Conservation (phyloP, 306 rosid genomes). For the Quercus cerris region DNA sequence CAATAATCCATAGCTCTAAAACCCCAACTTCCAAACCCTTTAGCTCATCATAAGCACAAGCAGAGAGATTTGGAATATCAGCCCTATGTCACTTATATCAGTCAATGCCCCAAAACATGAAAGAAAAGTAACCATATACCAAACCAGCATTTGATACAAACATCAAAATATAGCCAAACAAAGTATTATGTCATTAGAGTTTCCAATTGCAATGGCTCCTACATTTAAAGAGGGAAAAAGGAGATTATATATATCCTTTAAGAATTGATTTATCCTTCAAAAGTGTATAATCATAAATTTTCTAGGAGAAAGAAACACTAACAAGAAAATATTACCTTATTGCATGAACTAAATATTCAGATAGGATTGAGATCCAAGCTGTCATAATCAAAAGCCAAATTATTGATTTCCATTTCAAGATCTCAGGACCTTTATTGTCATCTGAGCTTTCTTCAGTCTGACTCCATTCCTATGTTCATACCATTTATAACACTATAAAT, state of each 20-base stretch:
- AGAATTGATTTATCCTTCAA: not conserved
- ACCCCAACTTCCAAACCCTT: too few relatives aligned
- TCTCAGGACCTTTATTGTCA: slow-evolving; percentile 11
- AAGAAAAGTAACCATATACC: too few relatives aligned
- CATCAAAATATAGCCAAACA: too few relatives aligned
- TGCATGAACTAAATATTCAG: slow-evolving; percentile 73
- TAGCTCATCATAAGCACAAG: too few relatives aligned
- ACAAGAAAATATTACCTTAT: slow-evolving; percentile 44
- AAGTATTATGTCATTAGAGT: not conserved
- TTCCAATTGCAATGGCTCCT: not conserved
- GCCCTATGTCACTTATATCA: too few relatives aligned
- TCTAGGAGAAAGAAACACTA: not conserved
- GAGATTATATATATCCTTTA: not conserved
- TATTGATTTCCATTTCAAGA: too few relatives aligned
- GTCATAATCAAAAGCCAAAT: too few relatives aligned
- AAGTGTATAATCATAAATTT: not conserved
- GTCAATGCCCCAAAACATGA: too few relatives aligned
- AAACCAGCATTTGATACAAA: too few relatives aligned
- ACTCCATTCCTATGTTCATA: slow-evolving; percentile 54
- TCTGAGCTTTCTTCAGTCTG: slow-evolving; percentile 37
- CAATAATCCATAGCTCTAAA: too few relatives aligned
- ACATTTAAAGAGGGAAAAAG: not conserved
- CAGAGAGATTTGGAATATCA: too few relatives aligned
- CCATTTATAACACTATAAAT: slow-evolving; percentile 20
- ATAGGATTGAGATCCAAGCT: slow-evolving; percentile 60